Percentiles rank a stretch among this genome's conserved stretches.
Evolutionary conservation across 495 filamentous ascomycete species (phyloP).

Genomic region (Sabuloglossum arenarium): DNA sequence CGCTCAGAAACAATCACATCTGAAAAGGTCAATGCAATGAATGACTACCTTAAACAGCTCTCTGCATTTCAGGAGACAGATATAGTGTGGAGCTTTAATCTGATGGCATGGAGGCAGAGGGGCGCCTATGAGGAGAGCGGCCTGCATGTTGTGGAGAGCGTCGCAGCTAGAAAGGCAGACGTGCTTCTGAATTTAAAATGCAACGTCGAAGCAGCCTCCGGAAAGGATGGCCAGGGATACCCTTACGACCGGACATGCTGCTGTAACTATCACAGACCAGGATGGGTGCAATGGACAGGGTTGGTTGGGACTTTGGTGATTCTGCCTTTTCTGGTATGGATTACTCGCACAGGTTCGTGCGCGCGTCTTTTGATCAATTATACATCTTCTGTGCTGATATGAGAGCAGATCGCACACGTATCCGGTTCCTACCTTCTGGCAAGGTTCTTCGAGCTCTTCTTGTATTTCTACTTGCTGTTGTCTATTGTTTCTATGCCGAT

Average conservation of each 20-base stretch:
- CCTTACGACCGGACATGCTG: constrained; percentile 39
- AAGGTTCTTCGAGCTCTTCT: constrained; percentile 11
- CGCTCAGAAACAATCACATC: constrained; percentile 27
- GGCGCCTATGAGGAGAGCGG: constrained; percentile 26
- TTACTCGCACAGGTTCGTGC: not conserved
- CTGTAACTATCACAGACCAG: constrained; percentile 19
- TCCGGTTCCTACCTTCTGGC: constrained; percentile 5
- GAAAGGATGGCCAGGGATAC: constrained; percentile 14
- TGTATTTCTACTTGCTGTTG: constrained; percentile 19
- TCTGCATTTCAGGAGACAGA: constrained; percentile 21
- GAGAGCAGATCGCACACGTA: constrained; percentile 8
- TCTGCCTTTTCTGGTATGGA: not conserved
- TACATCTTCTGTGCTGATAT: not conserved
- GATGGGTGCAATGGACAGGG: constrained; percentile 15
- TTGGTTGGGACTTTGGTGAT: constrained; percentile 7
- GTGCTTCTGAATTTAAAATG: constrained; percentile 35
- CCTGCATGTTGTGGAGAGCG: constrained; percentile 27
- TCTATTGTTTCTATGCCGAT: constrained; percentile 34
- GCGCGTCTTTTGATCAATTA: not conserved
- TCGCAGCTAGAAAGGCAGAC: constrained; percentile 29
- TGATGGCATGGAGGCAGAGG: constrained; percentile 20
- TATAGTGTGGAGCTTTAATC: constrained; percentile 29
- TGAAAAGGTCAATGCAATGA: constrained; percentile 31
- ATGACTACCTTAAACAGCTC: constrained; percentile 28
- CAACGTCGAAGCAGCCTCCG: constrained; percentile 22